Conservation (phyloP, 1,139 yeast genomes). For the Scheffersomyces parashehatae region DNA sequence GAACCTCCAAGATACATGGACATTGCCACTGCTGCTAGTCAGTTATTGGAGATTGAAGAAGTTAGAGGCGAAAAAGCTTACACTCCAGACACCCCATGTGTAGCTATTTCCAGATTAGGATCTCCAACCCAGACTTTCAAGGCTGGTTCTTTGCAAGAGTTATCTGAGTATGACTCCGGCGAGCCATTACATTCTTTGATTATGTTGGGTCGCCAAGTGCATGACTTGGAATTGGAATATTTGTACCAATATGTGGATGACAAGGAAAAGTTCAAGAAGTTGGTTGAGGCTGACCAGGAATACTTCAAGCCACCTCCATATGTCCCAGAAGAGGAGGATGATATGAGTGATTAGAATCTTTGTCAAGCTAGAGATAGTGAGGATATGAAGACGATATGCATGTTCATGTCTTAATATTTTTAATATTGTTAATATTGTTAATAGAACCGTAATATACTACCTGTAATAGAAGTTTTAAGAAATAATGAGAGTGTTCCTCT, state of each 20-base stretch:
- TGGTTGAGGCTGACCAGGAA: constrained; percentile 72
- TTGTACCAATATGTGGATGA: constrained; percentile 75
- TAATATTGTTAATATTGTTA: background rate
- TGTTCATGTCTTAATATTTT: background rate
- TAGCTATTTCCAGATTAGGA: constrained; percentile 89
- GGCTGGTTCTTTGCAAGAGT: constrained; percentile 78
- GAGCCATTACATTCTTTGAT: constrained; percentile 92
- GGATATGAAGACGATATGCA: background rate
- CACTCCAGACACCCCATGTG: constrained; percentile 85
- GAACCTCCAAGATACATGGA: constrained; percentile 98
- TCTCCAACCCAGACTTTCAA: constrained; percentile 79
- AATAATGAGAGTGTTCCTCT: too few species aligned
- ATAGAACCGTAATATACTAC: background rate
- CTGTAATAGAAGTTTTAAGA: background rate
- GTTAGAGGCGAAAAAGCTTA: constrained; percentile 72
- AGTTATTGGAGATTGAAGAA: constrained; percentile 85
- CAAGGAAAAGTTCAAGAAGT: constrained; percentile 55
- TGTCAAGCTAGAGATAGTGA: background rate
- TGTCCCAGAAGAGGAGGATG: constrained; percentile 39
- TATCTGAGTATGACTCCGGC: constrained; percentile 84
- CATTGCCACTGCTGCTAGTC: constrained; percentile 85
- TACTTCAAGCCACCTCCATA: constrained; percentile 64
- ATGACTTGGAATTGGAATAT: constrained; percentile 88
- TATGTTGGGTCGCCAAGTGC: constrained; percentile 90
- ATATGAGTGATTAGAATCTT: constrained; percentile 9